phyloP scores from a whole-genome alignment of 2,329 filamentous ascomycete genomes.

The Xylaria multiplex region DNA sequence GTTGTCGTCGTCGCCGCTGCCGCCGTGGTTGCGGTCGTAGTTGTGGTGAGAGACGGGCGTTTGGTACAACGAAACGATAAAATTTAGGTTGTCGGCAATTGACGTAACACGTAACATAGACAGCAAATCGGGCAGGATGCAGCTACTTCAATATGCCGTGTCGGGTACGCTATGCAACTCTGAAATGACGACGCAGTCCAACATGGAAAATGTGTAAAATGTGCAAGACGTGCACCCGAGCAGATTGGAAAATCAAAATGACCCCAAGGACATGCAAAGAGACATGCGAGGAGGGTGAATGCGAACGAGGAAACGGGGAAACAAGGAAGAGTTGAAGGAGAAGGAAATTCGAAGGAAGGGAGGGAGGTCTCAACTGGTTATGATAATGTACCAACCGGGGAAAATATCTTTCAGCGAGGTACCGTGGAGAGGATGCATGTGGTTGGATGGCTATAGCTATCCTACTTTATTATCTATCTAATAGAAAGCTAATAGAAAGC shows the following conservation, averaged over 20 bases:
- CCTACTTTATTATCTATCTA: background rate
- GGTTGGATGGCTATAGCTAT: conserved; percentile 8
- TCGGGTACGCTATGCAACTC: conserved; percentile 24
- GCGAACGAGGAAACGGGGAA: conserved; percentile 5
- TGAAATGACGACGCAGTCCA: conserved; percentile 3
- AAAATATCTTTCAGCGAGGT: conserved; percentile 2
- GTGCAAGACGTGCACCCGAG: conserved; percentile 1
- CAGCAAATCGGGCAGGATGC: conserved; percentile 20
- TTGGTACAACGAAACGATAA: conserved; percentile 20
- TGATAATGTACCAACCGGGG: background rate
- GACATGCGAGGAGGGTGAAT: conserved; percentile 26
- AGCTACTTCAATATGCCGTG: conserved; percentile 29
- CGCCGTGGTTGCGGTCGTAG: conserved; percentile 1
- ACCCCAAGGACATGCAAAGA: conserved; percentile 12
- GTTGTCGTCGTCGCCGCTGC: background rate
- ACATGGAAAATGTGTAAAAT: conserved; percentile 1
- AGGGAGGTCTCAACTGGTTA: conserved; percentile 7
- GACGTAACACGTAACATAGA: conserved; percentile 35
- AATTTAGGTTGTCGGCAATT: conserved; percentile 31
- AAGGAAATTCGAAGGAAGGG: background rate
- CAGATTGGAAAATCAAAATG: conserved; percentile 12
- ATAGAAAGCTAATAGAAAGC: background rate
- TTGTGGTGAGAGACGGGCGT: conserved; percentile 27
- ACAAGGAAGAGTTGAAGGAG: conserved; percentile 6
- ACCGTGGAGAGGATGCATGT: conserved; percentile 10